Evolutionary conservation across 108 stramenopile genomes (phyloP), one percentile per base, ranked within the genome.

Genomic region (Pseudonitzschia multiseries): DNA sequence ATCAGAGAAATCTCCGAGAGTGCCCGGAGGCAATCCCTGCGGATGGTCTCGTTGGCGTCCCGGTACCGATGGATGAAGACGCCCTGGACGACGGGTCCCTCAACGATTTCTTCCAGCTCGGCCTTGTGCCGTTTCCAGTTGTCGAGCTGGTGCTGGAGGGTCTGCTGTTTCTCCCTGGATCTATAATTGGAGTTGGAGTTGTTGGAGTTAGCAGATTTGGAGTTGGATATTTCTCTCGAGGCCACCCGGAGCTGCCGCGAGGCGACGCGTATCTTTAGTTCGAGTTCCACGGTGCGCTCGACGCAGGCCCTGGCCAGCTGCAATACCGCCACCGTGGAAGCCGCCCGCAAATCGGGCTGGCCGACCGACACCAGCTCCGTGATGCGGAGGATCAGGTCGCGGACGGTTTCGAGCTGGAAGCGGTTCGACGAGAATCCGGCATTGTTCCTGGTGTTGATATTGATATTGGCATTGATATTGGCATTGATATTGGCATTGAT

Each of bases 21-120:
- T 12, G 80, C 52, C 57, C 86, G 64, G n/a, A 96, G 70, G 70
- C 87, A 89, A 14, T 79, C 65, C 56, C 80, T 72, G n/a, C 95
- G 89, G 69, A 93, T 89, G 63, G 80, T 69, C 29, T 79, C 73
- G 80, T 92, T 87, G 61, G 89, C 83, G 70, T 96, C 95, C 59
- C 87, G 84, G 78, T 93, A 87, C 24, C 92, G 81, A 53, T 87
- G 84, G 62, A 92, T 86, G 70, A 96, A 92, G 64, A 93, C 86
- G 22, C 83, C 89, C 43, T 84, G 73, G 21, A 90, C 57, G 67
- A 87, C 81, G 20, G 81, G 67, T 8, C 71, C 81, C 32, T 79
- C 67, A 13, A 91, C 85, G 24, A 85, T 68, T 63, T 86, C 90
- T 63, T 87, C 83, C 57, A 92, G 71, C 68, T 87, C 89, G 14